These are phyloP conservation scores for Tagetes patula DNA, from an alignment of 129 eudicot genomes.

Conservation along the genomic window DNA sequence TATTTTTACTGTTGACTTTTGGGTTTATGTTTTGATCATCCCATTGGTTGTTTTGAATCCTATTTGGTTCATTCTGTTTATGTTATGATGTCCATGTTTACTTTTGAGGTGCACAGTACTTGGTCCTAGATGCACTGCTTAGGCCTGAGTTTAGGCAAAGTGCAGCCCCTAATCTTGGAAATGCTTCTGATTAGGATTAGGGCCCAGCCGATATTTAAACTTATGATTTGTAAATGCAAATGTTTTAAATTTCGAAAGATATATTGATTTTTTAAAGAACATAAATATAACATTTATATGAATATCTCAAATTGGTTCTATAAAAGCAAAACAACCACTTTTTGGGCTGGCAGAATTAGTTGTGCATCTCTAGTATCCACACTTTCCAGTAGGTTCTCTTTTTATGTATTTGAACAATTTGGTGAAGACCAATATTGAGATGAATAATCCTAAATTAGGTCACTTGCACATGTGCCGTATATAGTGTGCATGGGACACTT, in stretches of 20 bases:
- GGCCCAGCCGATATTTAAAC: background rate
- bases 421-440: background rate
- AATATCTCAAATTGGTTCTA: background rate
- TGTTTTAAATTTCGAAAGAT: background rate
- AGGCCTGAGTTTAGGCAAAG: background rate
- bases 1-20: conserved; percentile 1
- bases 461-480: background rate
- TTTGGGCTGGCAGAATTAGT: conserved; percentile 1
- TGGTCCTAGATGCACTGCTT: background rate
- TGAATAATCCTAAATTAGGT: background rate
- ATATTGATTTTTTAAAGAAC: background rate
- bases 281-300: background rate
- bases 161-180: background rate
- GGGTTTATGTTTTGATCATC: background rate
- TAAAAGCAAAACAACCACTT: background rate
- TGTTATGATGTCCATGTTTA: background rate
- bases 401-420: background rate
- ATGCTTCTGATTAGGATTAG: background rate
- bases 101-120: background rate
- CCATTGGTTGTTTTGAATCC: background rate
- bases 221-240: background rate
- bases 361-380: background rate
- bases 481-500: background rate
- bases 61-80: conserved; percentile 4
- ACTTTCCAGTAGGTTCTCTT: background rate